Evolutionary conservation across 2,329 filamentous ascomycete genomes (phyloP).

Genomic region (Xylaria sp.): DNA sequence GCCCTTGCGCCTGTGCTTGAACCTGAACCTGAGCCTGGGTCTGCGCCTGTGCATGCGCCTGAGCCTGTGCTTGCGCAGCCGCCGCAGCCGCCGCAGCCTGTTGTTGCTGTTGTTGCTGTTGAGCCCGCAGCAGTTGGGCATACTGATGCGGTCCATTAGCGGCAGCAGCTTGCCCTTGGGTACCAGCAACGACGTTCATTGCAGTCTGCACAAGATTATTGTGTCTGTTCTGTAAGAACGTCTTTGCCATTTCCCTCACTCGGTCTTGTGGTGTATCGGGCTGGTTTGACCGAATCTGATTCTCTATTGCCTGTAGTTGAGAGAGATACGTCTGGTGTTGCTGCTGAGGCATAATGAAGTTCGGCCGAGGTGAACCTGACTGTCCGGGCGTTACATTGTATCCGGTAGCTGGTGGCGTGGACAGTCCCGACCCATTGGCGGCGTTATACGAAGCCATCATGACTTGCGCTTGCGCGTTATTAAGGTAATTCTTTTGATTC

Average conservation of each 20-base stretch:
- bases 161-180: conserved; percentile 42
- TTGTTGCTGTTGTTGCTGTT: conserved; percentile 50
- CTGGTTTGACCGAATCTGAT: conserved; percentile 46
- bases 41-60: conserved; percentile 19
- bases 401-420: conserved; percentile 40
- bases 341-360: conserved; percentile 38
- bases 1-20: conserved; percentile 24
- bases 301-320: conserved; percentile 49
- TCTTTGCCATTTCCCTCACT: conserved; percentile 46
- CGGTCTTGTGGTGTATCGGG: conserved; percentile 47
- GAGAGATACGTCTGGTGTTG: conserved; percentile 43
- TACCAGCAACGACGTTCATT: conserved; percentile 52
- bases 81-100: conserved; percentile 36
- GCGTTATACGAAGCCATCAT: conserved; percentile 48
- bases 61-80: conserved; percentile 22
- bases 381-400: conserved; percentile 44
- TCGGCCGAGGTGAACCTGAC: conserved; percentile 42
- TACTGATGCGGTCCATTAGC: conserved; percentile 54
- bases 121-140: conserved; percentile 52
- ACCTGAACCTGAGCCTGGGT: conserved; percentile 23
- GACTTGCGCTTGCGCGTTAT: conserved; percentile 48
- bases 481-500: conserved; percentile 49
- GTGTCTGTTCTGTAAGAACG: conserved; percentile 44
- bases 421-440: conserved; percentile 39
- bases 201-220: conserved; percentile 40